Evolutionary conservation across 2,329 filamentous ascomycete genomes (phyloP).

Genomic region (Aspergillus tubingensis): DNA sequence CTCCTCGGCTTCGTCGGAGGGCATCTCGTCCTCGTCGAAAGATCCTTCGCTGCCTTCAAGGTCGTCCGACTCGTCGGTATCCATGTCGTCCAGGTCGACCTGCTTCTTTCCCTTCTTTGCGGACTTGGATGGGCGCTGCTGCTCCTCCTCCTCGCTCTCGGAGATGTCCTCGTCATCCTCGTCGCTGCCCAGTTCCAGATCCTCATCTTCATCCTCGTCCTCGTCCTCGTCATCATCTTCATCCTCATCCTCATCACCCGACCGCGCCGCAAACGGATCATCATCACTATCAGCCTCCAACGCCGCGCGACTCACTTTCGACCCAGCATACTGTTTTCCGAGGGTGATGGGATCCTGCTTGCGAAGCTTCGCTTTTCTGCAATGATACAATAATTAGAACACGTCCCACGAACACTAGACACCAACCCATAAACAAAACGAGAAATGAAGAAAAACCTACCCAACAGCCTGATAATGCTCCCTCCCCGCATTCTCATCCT

Average conservation of each 20-base stretch:
- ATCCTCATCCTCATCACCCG: slow-evolving; percentile 41
- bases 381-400: background rate
- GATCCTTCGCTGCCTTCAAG: slow-evolving; percentile 26
- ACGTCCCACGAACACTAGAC: background rate
- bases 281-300: slow-evolving; percentile 61
- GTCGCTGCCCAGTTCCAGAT: slow-evolving; percentile 26
- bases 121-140: slow-evolving; percentile 7
- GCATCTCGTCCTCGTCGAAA: slow-evolving; percentile 18
- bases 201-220: slow-evolving; percentile 25
- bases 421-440: background rate
- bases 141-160: slow-evolving; percentile 17
- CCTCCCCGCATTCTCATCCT: slow-evolving; percentile 60
- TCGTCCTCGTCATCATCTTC: slow-evolving; percentile 34
- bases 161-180: slow-evolving; percentile 32
- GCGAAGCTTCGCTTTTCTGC: slow-evolving; percentile 79
- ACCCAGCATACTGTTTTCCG: slow-evolving; percentile 78
- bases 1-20: slow-evolving; percentile 27
- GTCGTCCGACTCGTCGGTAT: slow-evolving; percentile 30
- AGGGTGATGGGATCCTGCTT: slow-evolving; percentile 69
- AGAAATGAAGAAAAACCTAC: slow-evolving; percentile 32
- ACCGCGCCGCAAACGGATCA: slow-evolving; percentile 44
- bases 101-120: slow-evolving; percentile 26
- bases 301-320: slow-evolving; percentile 70
- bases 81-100: slow-evolving; percentile 16
- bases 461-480: slow-evolving; percentile 85